These are phyloP conservation scores for Parachaetomium inaequale DNA, from an alignment of 495 filamentous ascomycete species.

Conservation along the genomic window DNA sequence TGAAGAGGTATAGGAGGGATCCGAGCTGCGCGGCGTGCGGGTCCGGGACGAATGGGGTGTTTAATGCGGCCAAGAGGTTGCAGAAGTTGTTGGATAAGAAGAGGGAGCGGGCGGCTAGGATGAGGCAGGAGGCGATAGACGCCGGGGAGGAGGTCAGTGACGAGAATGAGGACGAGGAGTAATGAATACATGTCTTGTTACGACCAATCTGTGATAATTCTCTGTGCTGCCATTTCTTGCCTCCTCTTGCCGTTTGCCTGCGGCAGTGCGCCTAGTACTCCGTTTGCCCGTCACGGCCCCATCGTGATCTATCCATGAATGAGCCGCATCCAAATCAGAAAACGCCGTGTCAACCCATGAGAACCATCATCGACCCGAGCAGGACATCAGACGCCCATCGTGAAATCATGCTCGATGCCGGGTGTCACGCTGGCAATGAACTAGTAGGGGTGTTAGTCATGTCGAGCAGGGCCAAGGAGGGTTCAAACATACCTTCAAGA, in stretches of 20 bases:
- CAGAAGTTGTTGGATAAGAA: conserved; percentile 82
- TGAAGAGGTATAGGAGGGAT: conserved; percentile 72
- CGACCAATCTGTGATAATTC: not conserved
- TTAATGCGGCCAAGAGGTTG: conserved; percentile 82
- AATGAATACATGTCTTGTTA: not conserved
- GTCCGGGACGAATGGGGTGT: conserved; percentile 79
- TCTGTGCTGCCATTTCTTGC: not conserved
- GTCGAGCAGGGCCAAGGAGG: not conserved
- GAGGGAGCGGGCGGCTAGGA: conserved; percentile 62
- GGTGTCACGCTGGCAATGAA: conserved; percentile 97
- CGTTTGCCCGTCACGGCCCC: not conserved
- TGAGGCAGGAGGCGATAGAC: conserved; percentile 65
- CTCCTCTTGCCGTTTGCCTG: not conserved
- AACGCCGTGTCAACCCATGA: not conserved
- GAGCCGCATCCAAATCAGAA: conserved; percentile 2
- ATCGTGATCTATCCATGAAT: conserved; percentile 6
- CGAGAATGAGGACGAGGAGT: conserved; percentile 37
- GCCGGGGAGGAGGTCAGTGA: conserved; percentile 66
- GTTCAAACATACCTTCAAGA: conserved; percentile 61
- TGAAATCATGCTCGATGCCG: conserved; percentile 97
- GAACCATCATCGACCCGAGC: not conserved
- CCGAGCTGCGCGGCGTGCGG: conserved; percentile 85
- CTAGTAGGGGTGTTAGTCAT: conserved; percentile 33
- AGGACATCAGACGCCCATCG: conserved; percentile 75
- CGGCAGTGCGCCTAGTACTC: conserved; percentile 7